Evolutionary conservation across 805 yeast genomes (phyloP).

Genomic region (Saturnispora sanitii): DNA sequence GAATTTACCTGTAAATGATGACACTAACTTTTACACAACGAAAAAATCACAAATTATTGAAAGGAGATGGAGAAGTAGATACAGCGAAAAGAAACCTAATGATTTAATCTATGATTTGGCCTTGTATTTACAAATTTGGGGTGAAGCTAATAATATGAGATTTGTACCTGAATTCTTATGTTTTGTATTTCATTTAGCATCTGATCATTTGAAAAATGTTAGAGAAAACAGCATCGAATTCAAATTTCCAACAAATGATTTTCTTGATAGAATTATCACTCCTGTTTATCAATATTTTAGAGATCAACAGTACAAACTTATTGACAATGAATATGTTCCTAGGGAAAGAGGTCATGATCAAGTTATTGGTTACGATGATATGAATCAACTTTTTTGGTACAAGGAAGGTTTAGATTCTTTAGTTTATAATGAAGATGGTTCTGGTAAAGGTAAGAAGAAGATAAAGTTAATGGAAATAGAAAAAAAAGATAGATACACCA

Average conservation of each 20-base stretch:
- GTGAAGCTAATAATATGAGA: slow-evolving; percentile 61
- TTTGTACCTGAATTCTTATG: slow-evolving; percentile 43
- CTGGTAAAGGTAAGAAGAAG: slow-evolving; percentile 19
- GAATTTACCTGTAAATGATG: slow-evolving; percentile 30
- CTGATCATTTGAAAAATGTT: slow-evolving; percentile 35
- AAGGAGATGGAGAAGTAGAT: slow-evolving; percentile 63
- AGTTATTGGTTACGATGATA: slow-evolving; percentile 48
- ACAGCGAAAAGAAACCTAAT: slow-evolving; percentile 42
- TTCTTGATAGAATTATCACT: slow-evolving; percentile 32
- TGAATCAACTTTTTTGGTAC: slow-evolving; percentile 45
- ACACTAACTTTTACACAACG: slow-evolving; percentile 18
- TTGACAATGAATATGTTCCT: slow-evolving; percentile 38
- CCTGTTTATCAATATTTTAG: slow-evolving; percentile 51
- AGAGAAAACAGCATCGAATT: slow-evolving; percentile 18
- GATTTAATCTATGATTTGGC: slow-evolving; percentile 61
- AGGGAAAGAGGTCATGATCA: slow-evolving; percentile 62
- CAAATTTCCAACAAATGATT: slow-evolving; percentile 20
- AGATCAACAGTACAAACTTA: slow-evolving; percentile 53
- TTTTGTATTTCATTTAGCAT: slow-evolving; percentile 48
- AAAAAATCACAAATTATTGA: slow-evolving; percentile 62
- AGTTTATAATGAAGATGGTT: too few relatives aligned
- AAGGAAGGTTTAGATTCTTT: slow-evolving; percentile 29
- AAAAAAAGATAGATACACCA: slow-evolving; percentile 25
- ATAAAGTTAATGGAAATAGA: slow-evolving; percentile 24
- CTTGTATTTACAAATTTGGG: slow-evolving; percentile 58